Evolutionary conservation across 164 flowering plant genomes (phyloP).

Genomic region (Brasenia schreberi): DNA sequence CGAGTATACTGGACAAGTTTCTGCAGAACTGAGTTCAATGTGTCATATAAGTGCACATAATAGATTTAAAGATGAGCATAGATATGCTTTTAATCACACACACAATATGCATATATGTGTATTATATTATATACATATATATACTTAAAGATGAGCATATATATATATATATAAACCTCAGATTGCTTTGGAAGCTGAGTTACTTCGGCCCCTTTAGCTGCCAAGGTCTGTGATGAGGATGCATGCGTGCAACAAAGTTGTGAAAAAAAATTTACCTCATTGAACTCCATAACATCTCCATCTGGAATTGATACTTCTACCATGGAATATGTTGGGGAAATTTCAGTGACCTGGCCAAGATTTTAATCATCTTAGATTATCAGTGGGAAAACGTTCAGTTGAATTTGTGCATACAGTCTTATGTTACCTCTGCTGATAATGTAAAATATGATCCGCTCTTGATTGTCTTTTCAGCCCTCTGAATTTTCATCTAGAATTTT

Average conservation of each 20-base stretch:
- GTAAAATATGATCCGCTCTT: slow-evolving; percentile 35
- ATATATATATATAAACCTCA: not conserved
- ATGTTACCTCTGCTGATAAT: slow-evolving; percentile 52
- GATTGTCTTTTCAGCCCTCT: slow-evolving; percentile 19
- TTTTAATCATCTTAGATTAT: not conserved
- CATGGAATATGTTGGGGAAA: slow-evolving; percentile 61
- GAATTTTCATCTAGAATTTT: slow-evolving; percentile 36
- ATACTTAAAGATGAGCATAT: too few relatives aligned
- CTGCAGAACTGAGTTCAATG: slow-evolving; percentile 43
- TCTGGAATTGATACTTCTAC: slow-evolving; percentile 60
- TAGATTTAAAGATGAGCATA: too few relatives aligned
- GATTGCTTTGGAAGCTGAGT: not conserved
- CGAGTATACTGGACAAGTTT: slow-evolving; percentile 46
- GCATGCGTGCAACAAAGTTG: not conserved
- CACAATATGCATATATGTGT: not conserved
- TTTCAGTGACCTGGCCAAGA: slow-evolving; percentile 45
- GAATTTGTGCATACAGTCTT: not conserved
- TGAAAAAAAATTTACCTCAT: slow-evolving; percentile 25
- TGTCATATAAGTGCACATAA: not conserved
- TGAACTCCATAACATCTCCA: slow-evolving; percentile 39
- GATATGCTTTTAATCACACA: too few relatives aligned
- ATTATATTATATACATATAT: too few relatives aligned
- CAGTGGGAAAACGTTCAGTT: not conserved
- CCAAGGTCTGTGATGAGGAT: not conserved
- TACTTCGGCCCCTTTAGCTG: not conserved